Percentiles rank a stretch among this genome's conserved stretches.
These are phyloP conservation scores for Cadophora gregata DNA, from an alignment of 2,329 filamentous ascomycete species.

Conservation along the genomic window DNA sequence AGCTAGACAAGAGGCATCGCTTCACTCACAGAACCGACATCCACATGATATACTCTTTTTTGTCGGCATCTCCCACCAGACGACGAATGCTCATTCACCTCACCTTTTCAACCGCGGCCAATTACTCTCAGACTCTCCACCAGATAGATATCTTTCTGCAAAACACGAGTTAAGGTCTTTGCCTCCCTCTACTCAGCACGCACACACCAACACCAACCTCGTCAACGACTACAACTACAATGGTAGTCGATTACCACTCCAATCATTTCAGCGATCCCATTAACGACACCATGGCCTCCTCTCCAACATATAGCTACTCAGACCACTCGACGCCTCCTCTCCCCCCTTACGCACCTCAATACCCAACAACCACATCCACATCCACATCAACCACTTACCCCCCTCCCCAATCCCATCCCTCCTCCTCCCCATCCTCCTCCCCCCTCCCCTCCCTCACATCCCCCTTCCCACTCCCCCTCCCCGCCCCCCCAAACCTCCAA, in stretches of 20 bases:
- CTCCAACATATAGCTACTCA: slow-evolving; percentile 6
- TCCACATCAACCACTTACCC: not conserved
- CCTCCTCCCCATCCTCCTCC: not conserved
- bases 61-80: no score
- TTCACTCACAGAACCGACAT: no score
- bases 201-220: no score
- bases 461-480: not conserved
- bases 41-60: no score
- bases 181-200: no score
- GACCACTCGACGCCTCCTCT: not conserved
- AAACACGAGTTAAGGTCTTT: no score
- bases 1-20: no score
- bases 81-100: no score
- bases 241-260: not conserved
- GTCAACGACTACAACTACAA: not conserved
- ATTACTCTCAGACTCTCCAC: no score
- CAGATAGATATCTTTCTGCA: no score
- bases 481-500: not conserved
- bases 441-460: not conserved
- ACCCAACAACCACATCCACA: not conserved
- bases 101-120: no score
- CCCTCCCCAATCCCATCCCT: not conserved
- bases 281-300: not conserved
- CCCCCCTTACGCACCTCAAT: not conserved
- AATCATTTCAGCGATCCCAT: not conserved